Conservation (phyloP, 805 yeast species). For the Hanseniaspora occidentalis region DNA sequence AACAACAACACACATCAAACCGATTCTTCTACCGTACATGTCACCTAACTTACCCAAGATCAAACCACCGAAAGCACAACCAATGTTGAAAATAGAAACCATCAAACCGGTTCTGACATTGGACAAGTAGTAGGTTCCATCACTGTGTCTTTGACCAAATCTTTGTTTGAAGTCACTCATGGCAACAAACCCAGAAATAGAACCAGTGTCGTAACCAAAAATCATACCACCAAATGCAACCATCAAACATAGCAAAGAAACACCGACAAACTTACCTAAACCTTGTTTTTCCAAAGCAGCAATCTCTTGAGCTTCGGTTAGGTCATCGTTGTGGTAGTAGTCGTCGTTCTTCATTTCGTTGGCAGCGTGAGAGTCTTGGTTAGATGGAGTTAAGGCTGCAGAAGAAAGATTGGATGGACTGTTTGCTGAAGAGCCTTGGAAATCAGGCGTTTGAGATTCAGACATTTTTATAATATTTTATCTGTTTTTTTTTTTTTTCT, state of each 20-base stretch:
- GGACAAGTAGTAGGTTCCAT: conserved; percentile 30
- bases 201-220: conserved; percentile 71
- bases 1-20: conserved; percentile 46
- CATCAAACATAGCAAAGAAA: conserved; percentile 20
- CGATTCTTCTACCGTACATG: conserved; percentile 51
- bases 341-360: conserved; percentile 1
- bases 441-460: not conserved
- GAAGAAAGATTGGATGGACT: not conserved
- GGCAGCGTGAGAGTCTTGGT: conserved; percentile 21
- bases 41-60: conserved; percentile 48
- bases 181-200: conserved; percentile 63
- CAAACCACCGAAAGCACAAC: conserved; percentile 66
- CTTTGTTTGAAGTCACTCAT: conserved; percentile 39
- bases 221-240: conserved; percentile 35
- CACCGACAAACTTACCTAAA: conserved; percentile 23
- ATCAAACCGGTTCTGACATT: conserved; percentile 45
- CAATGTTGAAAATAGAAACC: conserved; percentile 55
- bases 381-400: conserved; percentile 17
- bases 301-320: conserved; percentile 3
- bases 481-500: not conserved
- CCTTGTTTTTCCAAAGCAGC: conserved; percentile 24
- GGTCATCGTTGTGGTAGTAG: conserved; percentile 2
- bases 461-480: not conserved
- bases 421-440: not conserved
- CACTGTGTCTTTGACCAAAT: conserved; percentile 38